These are phyloP conservation scores for Plasmodium yoelii DNA, from an alignment of 169 alveolate species.

Conservation along the genomic window DNA sequence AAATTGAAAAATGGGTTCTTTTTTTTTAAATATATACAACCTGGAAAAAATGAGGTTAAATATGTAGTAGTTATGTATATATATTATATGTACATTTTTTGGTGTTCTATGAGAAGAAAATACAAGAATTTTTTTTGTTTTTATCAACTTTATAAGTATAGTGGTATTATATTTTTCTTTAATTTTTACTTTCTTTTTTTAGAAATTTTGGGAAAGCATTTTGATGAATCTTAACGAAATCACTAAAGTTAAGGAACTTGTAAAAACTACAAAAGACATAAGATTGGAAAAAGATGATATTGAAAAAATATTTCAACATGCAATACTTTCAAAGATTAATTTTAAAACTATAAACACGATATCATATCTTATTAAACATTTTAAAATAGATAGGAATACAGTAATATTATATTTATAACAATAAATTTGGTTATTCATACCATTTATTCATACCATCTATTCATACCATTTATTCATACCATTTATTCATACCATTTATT, in stretches of 20 bases:
- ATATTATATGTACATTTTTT: background rate
- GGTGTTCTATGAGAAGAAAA: too few relatives aligned
- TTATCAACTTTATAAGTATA: too few relatives aligned
- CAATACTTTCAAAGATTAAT: slow-evolving; percentile 12
- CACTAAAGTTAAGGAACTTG: slow-evolving; percentile 26
- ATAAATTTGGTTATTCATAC: background rate
- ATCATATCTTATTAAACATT: slow-evolving; percentile 43
- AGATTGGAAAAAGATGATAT: slow-evolving; percentile 22
- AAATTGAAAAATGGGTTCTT: slow-evolving; percentile 12
- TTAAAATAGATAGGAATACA: background rate
- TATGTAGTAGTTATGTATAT: background rate
- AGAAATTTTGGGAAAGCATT: slow-evolving; percentile 23
- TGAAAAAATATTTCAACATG: slow-evolving; percentile 29
- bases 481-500: background rate
- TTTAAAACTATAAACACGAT: slow-evolving; percentile 22
- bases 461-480: too few relatives aligned
- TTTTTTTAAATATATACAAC: slow-evolving; percentile 14
- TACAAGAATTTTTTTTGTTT: too few relatives aligned
- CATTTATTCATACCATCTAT: background rate
- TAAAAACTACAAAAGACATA: background rate
- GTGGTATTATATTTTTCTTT: background rate
- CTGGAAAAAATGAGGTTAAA: slow-evolving; percentile 44
- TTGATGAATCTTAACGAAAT: slow-evolving; percentile 20
- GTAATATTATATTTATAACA: background rate
- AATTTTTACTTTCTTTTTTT: slow-evolving; percentile 23